phyloP scores from a whole-genome alignment of 352 stramenopile species.

The Phytophthora tubulina region DNA sequence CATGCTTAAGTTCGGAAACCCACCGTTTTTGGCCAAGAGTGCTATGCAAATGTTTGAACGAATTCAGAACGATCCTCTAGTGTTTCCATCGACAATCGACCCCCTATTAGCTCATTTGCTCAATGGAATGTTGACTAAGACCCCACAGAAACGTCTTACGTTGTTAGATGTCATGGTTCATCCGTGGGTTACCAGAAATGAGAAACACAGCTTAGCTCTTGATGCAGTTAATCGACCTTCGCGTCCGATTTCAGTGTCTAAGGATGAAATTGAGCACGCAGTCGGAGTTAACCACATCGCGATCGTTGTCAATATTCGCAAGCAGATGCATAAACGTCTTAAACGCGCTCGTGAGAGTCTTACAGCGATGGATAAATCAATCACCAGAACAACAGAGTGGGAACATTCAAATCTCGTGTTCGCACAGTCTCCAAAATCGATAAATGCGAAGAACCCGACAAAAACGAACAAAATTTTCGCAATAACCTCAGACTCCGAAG shows the following conservation, averaged over 20 bases:
- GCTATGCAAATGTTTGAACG: constrained; percentile 90
- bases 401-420: constrained; percentile 18
- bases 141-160: constrained; percentile 61
- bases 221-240: constrained; percentile 33
- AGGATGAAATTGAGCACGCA: constrained; percentile 82
- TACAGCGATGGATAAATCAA: constrained; percentile 11
- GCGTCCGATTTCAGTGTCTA: constrained; percentile 68
- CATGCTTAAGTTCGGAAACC: constrained; percentile 90
- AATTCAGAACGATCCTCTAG: constrained; percentile 84
- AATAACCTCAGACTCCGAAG: background rate
- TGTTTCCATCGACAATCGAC: constrained; percentile 68
- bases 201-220: constrained; percentile 44
- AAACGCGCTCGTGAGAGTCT: constrained; percentile 53
- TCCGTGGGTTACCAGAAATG: constrained; percentile 82
- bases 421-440: constrained; percentile 26
- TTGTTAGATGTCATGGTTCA: constrained; percentile 78
- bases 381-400: constrained; percentile 14
- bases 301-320: constrained; percentile 74
- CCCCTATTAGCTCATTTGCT: constrained; percentile 67
- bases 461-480: constrained; percentile 51
- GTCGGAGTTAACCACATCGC: constrained; percentile 65
- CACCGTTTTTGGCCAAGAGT: constrained; percentile 91
- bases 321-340: constrained; percentile 75
- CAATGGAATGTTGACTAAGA: constrained; percentile 74
- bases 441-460: constrained; percentile 11